These are phyloP conservation scores for Tylopilus intermedius DNA, from an alignment of 768 basidiomycete genomes.

Conservation along the genomic window DNA sequence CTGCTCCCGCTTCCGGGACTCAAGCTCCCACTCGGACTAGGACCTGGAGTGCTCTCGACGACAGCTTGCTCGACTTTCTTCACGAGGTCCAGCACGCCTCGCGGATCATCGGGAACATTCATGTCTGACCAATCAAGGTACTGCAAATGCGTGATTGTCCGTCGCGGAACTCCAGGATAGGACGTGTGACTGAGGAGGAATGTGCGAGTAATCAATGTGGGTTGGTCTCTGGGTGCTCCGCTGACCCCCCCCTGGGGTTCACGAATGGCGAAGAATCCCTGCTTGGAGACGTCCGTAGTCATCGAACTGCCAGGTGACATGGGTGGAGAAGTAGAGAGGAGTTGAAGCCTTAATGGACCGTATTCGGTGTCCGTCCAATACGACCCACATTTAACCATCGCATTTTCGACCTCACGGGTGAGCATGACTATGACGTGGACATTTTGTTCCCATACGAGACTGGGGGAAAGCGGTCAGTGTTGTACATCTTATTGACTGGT, in stretches of 20 bases:
- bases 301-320: constrained; percentile 31
- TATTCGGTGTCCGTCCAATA: constrained; percentile 77
- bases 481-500: background rate
- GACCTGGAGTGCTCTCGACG: constrained; percentile 27
- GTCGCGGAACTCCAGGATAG: constrained; percentile 54
- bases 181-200: constrained; percentile 64
- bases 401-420: constrained; percentile 85
- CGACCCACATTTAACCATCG: constrained; percentile 82
- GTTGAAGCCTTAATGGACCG: constrained; percentile 64
- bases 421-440: constrained; percentile 96
- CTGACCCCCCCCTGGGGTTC: constrained; percentile 14
- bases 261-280: constrained; percentile 36
- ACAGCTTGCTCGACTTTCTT: constrained; percentile 50
- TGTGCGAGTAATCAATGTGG: constrained; percentile 47
- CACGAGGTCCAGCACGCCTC: constrained; percentile 69
- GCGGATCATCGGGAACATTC: constrained; percentile 85
- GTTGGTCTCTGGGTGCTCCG: constrained; percentile 13
- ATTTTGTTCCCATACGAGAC: constrained; percentile 90
- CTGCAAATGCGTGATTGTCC: constrained; percentile 82
- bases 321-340: constrained; percentile 42
- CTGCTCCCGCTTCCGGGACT: constrained; percentile 17
- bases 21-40: constrained; percentile 23
- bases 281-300: constrained; percentile 18
- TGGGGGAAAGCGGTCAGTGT: constrained; percentile 26
- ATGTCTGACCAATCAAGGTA: constrained; percentile 96